Evolutionary conservation across 306 rosid genomes (phyloP), one percentile per base, ranked within the genome.

Genomic region (Vigna mungo): DNA sequence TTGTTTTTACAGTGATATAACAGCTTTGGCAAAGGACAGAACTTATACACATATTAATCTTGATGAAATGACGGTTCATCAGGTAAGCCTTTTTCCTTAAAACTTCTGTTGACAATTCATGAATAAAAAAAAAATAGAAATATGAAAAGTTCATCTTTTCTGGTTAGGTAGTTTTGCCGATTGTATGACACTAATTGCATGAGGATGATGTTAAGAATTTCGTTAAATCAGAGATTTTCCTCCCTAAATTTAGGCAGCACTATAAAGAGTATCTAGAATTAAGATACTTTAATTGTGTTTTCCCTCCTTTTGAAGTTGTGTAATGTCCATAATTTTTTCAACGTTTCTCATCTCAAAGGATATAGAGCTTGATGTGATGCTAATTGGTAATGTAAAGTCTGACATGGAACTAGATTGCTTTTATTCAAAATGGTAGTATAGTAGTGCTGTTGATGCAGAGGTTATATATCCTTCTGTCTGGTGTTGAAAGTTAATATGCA

Each of bases 11-110:
- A 96, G 99, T 85, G 99, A 96, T 84, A 96, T 96, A 82, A 96
- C 98, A 68, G 97, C 99, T 71, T 89, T 96, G 91, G 99, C 99
- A 59, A 96, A 87, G 87, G 99, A 92, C 89, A 92, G 93, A 81
- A 92, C 92, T 60, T 96, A 96, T 80, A 87, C 97, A 52, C 96
- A 84, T 56, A 88, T 88, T 60, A 96, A 96, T 86, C 93, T 96
- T 48, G 97, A 96, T 71, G 99, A 91, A 79, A 91, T 96, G 91
- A 96, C 98, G 56, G 86, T 96, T 77, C 96, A 96, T 78, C 99
- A 91, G 97, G 99, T 88, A 83, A 79, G 71, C 49, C 41, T 4
- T 17, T 14, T 62, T 48, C 3, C 17, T 18, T 43, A 36, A 51
- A 78, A 51, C 61, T 71, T 62, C 7, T 30, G 49, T 34, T 15